Conservation (phyloP, 805 yeast genomes). For the Starmerella lactis-condensi region DNA sequence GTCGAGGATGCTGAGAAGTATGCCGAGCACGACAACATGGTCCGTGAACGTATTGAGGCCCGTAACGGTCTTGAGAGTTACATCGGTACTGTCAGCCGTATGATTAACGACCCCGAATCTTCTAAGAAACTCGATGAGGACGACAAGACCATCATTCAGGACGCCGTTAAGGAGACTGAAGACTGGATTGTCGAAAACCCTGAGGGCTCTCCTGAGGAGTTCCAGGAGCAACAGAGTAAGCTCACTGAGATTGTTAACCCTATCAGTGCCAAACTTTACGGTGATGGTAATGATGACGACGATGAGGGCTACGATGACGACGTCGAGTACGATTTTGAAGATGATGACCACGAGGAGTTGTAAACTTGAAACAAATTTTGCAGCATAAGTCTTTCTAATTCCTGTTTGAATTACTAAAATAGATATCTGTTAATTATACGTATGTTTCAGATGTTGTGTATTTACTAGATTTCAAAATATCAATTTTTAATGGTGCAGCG, state of each 20-base stretch:
- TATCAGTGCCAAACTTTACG: constrained; percentile 72
- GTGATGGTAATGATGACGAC: constrained; percentile 36
- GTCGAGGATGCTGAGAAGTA: constrained; percentile 91
- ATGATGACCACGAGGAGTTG: constrained; percentile 16
- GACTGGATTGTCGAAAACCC: constrained; percentile 77
- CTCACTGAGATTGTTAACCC: constrained; percentile 74
- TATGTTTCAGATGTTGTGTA: no score
- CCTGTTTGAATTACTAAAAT: no score
- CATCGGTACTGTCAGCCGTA: constrained; percentile 64
- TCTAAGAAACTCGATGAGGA: constrained; percentile 73
- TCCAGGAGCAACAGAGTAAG: constrained; percentile 75
- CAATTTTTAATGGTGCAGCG: no score
- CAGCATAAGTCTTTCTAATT: no score
- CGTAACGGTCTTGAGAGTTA: constrained; percentile 78
- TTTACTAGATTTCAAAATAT: no score
- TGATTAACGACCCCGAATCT: constrained; percentile 33
- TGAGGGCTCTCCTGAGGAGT: constrained; percentile 78
- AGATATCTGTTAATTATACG: no score
- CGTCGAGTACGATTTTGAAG: constrained; percentile 18
- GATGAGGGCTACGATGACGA: constrained; percentile 37
- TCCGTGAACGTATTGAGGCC: constrained; percentile 71
- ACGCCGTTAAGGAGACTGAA: constrained; percentile 69
- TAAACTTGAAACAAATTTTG: constrained; percentile 1
- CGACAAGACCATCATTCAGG: constrained; percentile 73
- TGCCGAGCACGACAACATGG: constrained; percentile 75